phyloP scores from a whole-genome alignment of 495 filamentous ascomycete species.

The Stereocaulon alpinum region DNA sequence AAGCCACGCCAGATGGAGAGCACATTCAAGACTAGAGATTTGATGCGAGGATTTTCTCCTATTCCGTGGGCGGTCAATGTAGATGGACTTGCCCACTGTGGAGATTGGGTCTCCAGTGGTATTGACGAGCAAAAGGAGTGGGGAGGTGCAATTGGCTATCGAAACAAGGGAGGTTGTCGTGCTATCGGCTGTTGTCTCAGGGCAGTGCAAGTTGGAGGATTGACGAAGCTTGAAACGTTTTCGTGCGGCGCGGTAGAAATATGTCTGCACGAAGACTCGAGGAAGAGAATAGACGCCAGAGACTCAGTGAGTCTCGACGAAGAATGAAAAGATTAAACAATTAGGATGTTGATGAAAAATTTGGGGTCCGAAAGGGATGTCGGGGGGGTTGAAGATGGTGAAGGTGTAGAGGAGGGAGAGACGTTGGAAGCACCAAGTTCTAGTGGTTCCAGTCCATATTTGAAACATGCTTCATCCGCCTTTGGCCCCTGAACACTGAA shows the following conservation, averaged over 20 bases:
- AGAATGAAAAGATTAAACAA: constrained; percentile 16
- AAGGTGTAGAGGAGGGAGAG: not conserved
- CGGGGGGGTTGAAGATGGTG: not conserved
- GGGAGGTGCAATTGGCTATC: constrained; percentile 3
- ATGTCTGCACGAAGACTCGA: not conserved
- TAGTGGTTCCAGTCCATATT: not conserved
- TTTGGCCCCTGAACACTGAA: no score
- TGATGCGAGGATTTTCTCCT: not conserved
- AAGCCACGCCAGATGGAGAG: not conserved
- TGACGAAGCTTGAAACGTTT: constrained; percentile 12
- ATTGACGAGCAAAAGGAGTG: not conserved
- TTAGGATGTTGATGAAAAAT: constrained; percentile 3
- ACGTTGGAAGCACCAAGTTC: not conserved
- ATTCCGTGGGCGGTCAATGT: not conserved
- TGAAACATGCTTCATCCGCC: not conserved
- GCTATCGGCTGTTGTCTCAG: not conserved
- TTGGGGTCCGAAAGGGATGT: constrained; percentile 9
- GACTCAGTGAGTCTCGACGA: not conserved
- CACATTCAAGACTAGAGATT: not conserved
- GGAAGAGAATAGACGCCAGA: constrained; percentile 4
- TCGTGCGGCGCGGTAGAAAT: constrained; percentile 9
- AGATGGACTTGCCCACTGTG: not conserved
- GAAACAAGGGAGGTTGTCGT: not conserved
- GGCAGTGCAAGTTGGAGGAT: not conserved
- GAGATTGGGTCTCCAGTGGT: not conserved